Percentiles rank a stretch among this genome's conserved stretches.
phyloP scores from a whole-genome alignment of 2,329 filamentous ascomycete genomes.

The Nothopassalora personata region DNA sequence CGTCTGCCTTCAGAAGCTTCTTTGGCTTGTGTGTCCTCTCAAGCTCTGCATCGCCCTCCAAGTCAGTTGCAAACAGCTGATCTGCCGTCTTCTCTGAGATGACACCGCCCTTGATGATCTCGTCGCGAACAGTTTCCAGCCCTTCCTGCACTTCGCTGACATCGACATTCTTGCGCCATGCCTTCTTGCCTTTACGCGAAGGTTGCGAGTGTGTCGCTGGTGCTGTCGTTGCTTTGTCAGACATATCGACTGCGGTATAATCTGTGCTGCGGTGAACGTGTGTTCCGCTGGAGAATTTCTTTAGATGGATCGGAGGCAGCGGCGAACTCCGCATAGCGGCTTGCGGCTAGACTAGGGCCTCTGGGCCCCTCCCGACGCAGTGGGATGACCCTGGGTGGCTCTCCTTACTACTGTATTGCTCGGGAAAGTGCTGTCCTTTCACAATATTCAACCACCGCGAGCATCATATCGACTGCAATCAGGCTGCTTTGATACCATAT shows the following conservation, averaged over 20 bases:
- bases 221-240: slow-evolving; percentile 43
- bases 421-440: not conserved
- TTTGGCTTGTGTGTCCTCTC: slow-evolving; percentile 58
- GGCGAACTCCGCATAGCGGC: slow-evolving; percentile 1
- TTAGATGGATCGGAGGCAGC: not conserved
- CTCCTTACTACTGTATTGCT: not conserved
- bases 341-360: not conserved
- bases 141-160: slow-evolving; percentile 79
- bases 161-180: slow-evolving; percentile 98
- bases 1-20: slow-evolving; percentile 81
- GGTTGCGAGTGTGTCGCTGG: slow-evolving; percentile 81
- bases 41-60: slow-evolving; percentile 62
- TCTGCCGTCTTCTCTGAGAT: slow-evolving; percentile 75
- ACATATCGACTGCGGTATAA: slow-evolving; percentile 5
- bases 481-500: not conserved
- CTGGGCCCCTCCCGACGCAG: not conserved
- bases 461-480: not conserved
- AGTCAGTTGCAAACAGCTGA: slow-evolving; percentile 81
- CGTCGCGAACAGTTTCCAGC: slow-evolving; percentile 75
- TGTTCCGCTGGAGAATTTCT: not conserved
- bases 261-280: not conserved
- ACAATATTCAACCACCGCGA: not conserved
- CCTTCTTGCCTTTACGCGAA: slow-evolving; percentile 95
- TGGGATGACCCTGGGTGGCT: not conserved
- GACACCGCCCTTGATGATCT: slow-evolving; percentile 86